Evolutionary conservation across 139 green algal genomes (phyloP).

Genomic region (Chlorella sp.): DNA sequence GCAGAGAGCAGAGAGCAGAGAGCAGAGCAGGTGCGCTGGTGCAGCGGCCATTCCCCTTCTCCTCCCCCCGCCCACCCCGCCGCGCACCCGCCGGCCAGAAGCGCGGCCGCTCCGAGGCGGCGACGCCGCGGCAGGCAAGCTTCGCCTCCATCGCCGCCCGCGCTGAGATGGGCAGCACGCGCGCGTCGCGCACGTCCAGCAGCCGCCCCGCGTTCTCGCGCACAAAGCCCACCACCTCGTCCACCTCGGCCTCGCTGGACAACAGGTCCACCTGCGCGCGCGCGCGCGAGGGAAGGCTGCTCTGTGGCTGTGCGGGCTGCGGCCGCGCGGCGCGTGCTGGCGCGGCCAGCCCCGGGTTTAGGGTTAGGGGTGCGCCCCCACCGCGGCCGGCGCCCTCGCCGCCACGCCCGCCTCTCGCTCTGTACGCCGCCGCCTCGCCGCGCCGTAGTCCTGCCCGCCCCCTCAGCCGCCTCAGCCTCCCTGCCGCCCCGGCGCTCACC

Average conservation of each 20-base stretch:
- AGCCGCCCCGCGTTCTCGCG: conserved; percentile 65
- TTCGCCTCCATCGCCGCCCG: conserved; percentile 68
- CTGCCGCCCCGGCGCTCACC: conserved; percentile 3
- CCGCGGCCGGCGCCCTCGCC: background rate
- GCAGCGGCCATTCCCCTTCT: too few species aligned
- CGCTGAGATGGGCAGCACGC: conserved; percentile 68
- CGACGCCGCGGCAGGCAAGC: too few species aligned
- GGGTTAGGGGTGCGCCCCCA: background rate
- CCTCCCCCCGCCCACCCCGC: too few species aligned
- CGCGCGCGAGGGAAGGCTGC: background rate
- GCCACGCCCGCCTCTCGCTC: background rate
- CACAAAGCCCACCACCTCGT: conserved; percentile 81
- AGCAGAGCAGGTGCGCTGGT: too few species aligned
- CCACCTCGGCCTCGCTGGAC: conserved; percentile 59
- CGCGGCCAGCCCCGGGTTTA: background rate
- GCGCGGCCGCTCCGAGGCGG: too few species aligned
- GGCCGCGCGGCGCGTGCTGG: too few species aligned
- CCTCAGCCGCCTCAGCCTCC: background rate
- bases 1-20: too few species aligned
- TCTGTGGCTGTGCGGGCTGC: background rate
- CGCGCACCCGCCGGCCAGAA: too few species aligned
- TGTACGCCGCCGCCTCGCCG: too few species aligned
- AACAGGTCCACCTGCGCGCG: conserved; percentile 75
- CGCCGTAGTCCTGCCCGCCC: too few species aligned
- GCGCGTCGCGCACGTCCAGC: conserved; percentile 58